A percentile compares a stretch with the other conserved stretches of the same genome.
phyloP scores from a whole-genome alignment of 768 basidiomycete genomes.

The Phylloporus scabripes region DNA sequence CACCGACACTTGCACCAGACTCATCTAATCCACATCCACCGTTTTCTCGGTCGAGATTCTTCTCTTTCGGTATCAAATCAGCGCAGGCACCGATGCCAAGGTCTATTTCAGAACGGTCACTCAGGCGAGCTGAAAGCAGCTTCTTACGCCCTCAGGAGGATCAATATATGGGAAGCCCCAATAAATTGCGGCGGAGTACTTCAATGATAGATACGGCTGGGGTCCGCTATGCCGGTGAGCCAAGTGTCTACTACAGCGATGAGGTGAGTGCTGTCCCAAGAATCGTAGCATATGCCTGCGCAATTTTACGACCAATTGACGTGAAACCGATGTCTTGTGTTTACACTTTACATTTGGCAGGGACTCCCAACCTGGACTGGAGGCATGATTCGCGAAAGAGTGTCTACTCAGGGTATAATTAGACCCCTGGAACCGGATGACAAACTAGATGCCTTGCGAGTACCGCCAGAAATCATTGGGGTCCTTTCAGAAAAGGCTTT shows the following conservation, averaged over 20 bases:
- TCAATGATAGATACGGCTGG: slow-evolving; percentile 9
- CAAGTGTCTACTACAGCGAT: slow-evolving; percentile 47
- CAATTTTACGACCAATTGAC: not conserved
- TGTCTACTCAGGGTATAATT: slow-evolving; percentile 77
- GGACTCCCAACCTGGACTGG: slow-evolving; percentile 37
- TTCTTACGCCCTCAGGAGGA: slow-evolving; percentile 7
- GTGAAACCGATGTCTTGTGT: slow-evolving; percentile 1
- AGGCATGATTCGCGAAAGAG: slow-evolving; percentile 87
- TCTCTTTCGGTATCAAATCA: slow-evolving; percentile 16
- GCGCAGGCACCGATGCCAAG: slow-evolving; percentile 6
- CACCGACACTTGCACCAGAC: not conserved
- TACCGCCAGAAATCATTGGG: slow-evolving; percentile 66
- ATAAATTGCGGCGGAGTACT: slow-evolving; percentile 15
- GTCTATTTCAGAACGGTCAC: slow-evolving; percentile 13
- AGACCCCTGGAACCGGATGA: slow-evolving; percentile 70
- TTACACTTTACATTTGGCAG: slow-evolving; percentile 19
- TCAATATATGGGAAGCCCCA: slow-evolving; percentile 16
- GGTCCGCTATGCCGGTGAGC: slow-evolving; percentile 53
- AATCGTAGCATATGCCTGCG: not conserved
- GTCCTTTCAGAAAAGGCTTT: slow-evolving; percentile 67
- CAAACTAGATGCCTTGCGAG: slow-evolving; percentile 59
- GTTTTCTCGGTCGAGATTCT: slow-evolving; percentile 10
- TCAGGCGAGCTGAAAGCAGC: not conserved
- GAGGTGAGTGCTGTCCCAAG: slow-evolving; percentile 34
- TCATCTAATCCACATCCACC: slow-evolving; percentile 5